These are phyloP conservation scores for Monosporozyma servazzii DNA, from an alignment of 805 yeast genomes.

Conservation along the genomic window DNA sequence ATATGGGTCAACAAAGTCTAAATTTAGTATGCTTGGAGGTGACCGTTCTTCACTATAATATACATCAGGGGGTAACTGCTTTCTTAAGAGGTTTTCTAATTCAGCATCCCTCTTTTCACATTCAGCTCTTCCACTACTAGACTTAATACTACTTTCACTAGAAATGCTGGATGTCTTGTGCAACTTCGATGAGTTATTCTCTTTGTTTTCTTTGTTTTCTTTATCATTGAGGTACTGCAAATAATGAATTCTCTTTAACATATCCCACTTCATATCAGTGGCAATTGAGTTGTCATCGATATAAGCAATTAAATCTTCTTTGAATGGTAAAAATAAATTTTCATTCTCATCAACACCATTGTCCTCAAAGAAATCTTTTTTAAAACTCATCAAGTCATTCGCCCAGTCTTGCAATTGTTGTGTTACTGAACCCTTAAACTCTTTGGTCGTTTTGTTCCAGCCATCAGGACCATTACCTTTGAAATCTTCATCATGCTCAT, in stretches of 20 bases:
- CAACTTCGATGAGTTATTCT: not conserved
- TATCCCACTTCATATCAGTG: constrained; percentile 56
- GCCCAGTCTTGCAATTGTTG: constrained; percentile 51
- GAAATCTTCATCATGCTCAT: constrained; percentile 62
- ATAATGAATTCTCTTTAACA: constrained; percentile 62
- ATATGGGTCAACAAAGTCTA: constrained; percentile 71
- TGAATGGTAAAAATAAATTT: constrained; percentile 41
- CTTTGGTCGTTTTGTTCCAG: constrained; percentile 41
- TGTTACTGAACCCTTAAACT: constrained; percentile 45
- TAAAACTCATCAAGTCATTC: constrained; percentile 31
- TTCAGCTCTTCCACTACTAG: constrained; percentile 16
- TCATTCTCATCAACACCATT: constrained; percentile 16
- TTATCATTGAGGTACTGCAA: constrained; percentile 57
- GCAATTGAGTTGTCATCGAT: constrained; percentile 39
- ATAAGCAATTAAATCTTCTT: constrained; percentile 48
- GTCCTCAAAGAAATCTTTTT: constrained; percentile 21
- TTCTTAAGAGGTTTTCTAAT: constrained; percentile 22
- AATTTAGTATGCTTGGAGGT: constrained; percentile 19
- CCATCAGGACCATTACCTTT: constrained; percentile 67
- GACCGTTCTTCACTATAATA: not conserved
- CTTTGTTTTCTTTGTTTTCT: constrained; percentile 27
- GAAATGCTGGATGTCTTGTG: not conserved
- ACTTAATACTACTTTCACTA: not conserved
- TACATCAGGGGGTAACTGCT: constrained; percentile 19
- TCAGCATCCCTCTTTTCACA: constrained; percentile 17